A percentile compares a stretch with the other conserved stretches of the same genome.
These are phyloP conservation scores for Rhamnella rubrinervis DNA, from an alignment of 331 rosid species.

Conservation along the genomic window DNA sequence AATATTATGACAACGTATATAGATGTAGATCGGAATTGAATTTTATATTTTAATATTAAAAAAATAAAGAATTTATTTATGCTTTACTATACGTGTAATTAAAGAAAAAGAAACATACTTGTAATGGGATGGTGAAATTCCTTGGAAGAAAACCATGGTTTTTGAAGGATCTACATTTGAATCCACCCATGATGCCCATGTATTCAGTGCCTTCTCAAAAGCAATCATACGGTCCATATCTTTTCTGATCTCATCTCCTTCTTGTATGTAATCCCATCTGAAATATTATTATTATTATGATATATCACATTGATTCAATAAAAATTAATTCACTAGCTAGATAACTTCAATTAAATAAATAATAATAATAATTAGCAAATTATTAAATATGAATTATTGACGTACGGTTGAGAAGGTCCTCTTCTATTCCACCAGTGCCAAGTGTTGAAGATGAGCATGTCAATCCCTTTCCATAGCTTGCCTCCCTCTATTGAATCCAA, in stretches of 20 bases:
- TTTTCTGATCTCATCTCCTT: slow-evolving; percentile 38
- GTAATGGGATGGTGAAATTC: slow-evolving; percentile 97
- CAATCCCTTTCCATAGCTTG: slow-evolving; percentile 58
- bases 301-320: not conserved
- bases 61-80: no score
- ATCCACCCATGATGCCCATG: slow-evolving; percentile 91
- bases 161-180: slow-evolving; percentile 53
- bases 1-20: no score
- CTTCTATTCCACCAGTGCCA: slow-evolving; percentile 99
- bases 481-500: slow-evolving; percentile 67
- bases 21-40: no score
- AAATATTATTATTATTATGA: not conserved
- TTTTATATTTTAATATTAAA: no score
- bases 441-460: slow-evolving; percentile 85
- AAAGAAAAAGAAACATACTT: slow-evolving; percentile 46
- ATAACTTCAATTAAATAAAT: no score
- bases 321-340: no score
- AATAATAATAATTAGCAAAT: no score
- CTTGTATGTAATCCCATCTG: slow-evolving; percentile 83
- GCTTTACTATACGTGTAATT: no score
- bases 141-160: slow-evolving; percentile 74
- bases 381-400: not conserved
- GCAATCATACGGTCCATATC: slow-evolving; percentile 91
- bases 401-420: slow-evolving; percentile 92
- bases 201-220: slow-evolving; percentile 66